Conservation (phyloP, 2,329 filamentous ascomycete genomes). For the Cladorrhinum sp. region DNA sequence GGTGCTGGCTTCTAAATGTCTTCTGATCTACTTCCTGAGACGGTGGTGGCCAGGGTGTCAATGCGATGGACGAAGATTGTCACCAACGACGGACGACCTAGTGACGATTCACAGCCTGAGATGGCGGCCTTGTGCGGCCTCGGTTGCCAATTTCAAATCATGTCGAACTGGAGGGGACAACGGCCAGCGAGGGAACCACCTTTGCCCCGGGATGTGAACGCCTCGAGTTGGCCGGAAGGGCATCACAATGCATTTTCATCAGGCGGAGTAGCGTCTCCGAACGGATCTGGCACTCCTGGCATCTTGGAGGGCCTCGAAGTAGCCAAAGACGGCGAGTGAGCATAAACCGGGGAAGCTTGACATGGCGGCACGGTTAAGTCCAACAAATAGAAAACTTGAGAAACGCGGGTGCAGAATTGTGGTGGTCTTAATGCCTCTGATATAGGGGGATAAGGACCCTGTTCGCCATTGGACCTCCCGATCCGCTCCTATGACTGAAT, state of each 20-base stretch:
- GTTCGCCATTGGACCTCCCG: constrained; percentile 15
- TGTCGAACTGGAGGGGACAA: background rate
- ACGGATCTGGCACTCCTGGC: constrained; percentile 1
- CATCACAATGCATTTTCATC: constrained; percentile 18
- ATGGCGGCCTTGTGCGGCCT: too few relatives aligned
- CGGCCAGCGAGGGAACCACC: background rate
- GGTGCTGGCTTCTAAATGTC: constrained; percentile 22
- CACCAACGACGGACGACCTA: background rate
- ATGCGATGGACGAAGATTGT: constrained; percentile 2
- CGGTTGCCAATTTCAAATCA: too few relatives aligned
- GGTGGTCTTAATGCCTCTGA: constrained; percentile 19
- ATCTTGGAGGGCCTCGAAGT: constrained; percentile 1
- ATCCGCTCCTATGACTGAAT: constrained; percentile 16
- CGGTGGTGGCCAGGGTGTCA: constrained; percentile 9
- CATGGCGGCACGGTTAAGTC: constrained; percentile 20
- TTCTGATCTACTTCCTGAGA: constrained; percentile 24
- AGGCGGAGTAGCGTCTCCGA: constrained; percentile 20
- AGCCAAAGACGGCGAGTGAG: constrained; percentile 15
- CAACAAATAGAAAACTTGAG: constrained; percentile 20
- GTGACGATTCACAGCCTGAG: background rate
- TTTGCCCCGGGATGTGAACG: constrained; percentile 5
- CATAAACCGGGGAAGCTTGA: constrained; percentile 24
- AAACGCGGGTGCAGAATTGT: constrained; percentile 12
- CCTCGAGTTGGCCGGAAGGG: background rate
- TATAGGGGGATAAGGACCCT: constrained; percentile 19